These are phyloP conservation scores for Obelidium mucronatum DNA, from an alignment of 192 early-diverging fungal genomes.

Conservation along the genomic window DNA sequence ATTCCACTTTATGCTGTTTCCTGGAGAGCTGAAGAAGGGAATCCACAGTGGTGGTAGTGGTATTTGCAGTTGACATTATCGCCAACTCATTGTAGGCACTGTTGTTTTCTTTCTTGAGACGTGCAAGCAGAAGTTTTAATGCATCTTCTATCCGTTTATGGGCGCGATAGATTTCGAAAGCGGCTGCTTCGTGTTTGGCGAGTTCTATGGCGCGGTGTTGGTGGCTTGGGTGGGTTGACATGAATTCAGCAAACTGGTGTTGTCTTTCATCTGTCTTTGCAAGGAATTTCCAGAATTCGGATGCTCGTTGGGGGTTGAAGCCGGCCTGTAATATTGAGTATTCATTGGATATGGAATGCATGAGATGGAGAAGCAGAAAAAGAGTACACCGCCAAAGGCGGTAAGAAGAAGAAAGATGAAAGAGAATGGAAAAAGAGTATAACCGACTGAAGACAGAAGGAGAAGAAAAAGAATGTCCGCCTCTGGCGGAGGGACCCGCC, in stretches of 20 bases:
- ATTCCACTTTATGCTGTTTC: background rate
- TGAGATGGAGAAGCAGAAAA: too few species aligned
- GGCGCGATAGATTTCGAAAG: conserved; percentile 44
- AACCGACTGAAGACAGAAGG: too few species aligned
- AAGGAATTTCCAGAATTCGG: conserved; percentile 39
- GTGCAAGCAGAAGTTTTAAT: background rate
- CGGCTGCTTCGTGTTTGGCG: conserved; percentile 37
- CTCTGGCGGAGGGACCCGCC: too few species aligned
- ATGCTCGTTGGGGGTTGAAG: conserved; percentile 46
- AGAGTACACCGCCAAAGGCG: too few species aligned
- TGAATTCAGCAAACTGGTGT: conserved; percentile 35
- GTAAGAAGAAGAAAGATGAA: too few species aligned
- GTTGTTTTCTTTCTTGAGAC: background rate
- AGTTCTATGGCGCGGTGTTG: conserved; percentile 44
- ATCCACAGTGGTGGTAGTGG: too few species aligned
- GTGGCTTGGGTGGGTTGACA: conserved; percentile 51
- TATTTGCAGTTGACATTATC: too few species aligned
- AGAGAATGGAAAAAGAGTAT: too few species aligned
- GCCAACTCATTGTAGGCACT: background rate
- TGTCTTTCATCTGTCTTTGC: background rate
- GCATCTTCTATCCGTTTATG: conserved; percentile 32
- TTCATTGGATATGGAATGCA: too few species aligned
- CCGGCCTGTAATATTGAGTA: conserved; percentile 19
- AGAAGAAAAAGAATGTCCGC: too few species aligned
- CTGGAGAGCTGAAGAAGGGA: conserved; percentile 10